Percentiles rank a stretch among this genome's conserved stretches.
Conservation (phyloP, 2,329 filamentous ascomycete genomes). For the Ilyonectria robusta region DNA sequence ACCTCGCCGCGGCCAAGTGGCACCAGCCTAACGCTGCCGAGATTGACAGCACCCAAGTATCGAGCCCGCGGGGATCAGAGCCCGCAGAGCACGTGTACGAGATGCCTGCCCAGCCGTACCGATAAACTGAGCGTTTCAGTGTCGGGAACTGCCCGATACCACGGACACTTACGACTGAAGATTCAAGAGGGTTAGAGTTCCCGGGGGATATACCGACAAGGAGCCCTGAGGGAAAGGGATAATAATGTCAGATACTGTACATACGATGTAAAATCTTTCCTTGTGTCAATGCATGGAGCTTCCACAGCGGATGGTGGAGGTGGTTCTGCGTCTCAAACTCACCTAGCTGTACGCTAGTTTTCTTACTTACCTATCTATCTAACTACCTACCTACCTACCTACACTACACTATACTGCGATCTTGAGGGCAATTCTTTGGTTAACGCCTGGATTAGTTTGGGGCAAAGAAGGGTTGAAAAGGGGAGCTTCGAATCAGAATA, state of each 20-base stretch:
- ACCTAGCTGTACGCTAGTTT: conserved; percentile 15
- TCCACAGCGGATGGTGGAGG: conserved; percentile 34
- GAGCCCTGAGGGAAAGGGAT: conserved; percentile 31
- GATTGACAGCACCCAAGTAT: conserved; percentile 55
- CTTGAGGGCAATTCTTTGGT: conserved; percentile 12
- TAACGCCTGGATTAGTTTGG: conserved; percentile 14
- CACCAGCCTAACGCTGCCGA: conserved; percentile 54
- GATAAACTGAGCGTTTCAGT: conserved; percentile 41
- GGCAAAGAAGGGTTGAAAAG: conserved; percentile 23
- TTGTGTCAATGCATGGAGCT: conserved; percentile 36
- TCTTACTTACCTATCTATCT: conserved; percentile 19
- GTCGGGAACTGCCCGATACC: conserved; percentile 5
- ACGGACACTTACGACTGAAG: conserved; percentile 5
- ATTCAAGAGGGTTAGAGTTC: conserved; percentile 22
- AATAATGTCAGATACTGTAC: conserved; percentile 51
- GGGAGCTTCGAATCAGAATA: conserved; percentile 18
- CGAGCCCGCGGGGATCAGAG: conserved; percentile 42
- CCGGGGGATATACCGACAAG: conserved; percentile 13
- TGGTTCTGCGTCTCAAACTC: conserved; percentile 17
- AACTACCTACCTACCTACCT: conserved; percentile 6
- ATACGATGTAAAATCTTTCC: conserved; percentile 47
- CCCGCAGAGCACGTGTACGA: conserved; percentile 57
- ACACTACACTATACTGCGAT: conserved; percentile 20
- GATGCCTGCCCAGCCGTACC: conserved; percentile 58
- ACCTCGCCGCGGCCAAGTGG: conserved; percentile 50